Evolutionary conservation across 768 basidiomycete species (phyloP), one percentile per base, ranked within the genome.

Genomic region (Boletus patriciae): DNA sequence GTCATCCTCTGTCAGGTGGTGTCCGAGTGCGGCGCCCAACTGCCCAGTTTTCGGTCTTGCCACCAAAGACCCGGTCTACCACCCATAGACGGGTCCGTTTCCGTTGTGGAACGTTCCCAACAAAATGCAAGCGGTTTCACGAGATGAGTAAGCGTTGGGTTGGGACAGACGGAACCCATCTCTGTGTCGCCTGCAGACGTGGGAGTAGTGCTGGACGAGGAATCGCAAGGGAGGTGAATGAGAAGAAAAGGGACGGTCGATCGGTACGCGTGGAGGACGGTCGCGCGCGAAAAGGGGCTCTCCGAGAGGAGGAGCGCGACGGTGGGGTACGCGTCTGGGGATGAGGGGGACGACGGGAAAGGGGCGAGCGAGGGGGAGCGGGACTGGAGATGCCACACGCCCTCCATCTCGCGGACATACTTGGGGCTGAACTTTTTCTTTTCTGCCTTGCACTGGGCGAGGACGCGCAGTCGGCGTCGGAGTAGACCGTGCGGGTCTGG

Each of bases 401-500:
- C 94, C 67, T 97, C 94, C 74, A 95, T 78, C 68, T 97, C 94
- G 33, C 94, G 84, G 0, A 97, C 82, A 62, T 87, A 87, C 25
- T 85, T 84, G 3, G 94, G 92, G 4, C 90, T 81, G 37, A 86
- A 70, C 67, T 88, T 89, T 72, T 85, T 87, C 76, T 85, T 87
- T 66, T 94, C 91, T 0, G 92, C 92, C 77, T 97, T 97, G 76
- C 94, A 97, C 66, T 96, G 94, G 0, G 81, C 92, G 21, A 96
- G 70, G 11, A 97, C 80, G 50, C 93, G 86, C 4, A 95, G 63
- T 2, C 91, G 79, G 36, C 80, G 74, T 23, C 83, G 76, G 5
- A 45, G 36, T 1, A 65, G 53, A 2, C 64, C 68, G 16, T 59
- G 27, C 1, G 57, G 21, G 50, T 64, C 66, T 18, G 41, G 46